These are phyloP conservation scores for Phlebiopsis gigantea DNA, from an alignment of 768 basidiomycete genomes.

Conservation along the genomic window DNA sequence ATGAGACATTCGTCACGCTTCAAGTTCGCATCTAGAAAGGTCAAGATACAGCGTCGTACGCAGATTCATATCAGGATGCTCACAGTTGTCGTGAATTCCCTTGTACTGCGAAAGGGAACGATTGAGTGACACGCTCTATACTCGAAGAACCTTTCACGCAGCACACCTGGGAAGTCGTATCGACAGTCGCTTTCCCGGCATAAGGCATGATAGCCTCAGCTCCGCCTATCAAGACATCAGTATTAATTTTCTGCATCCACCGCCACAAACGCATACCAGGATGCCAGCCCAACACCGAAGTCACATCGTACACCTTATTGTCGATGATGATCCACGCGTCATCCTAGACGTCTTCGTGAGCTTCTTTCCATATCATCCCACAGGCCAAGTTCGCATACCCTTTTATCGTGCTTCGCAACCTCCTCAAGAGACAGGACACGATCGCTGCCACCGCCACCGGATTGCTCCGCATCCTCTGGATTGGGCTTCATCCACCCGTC, in stretches of 20 bases:
- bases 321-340: slow-evolving; percentile 46
- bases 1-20: slow-evolving; percentile 20
- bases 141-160: too few species aligned
- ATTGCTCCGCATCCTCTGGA: background rate
- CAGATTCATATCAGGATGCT: background rate
- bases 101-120: slow-evolving; percentile 13
- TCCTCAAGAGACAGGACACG: slow-evolving; percentile 31
- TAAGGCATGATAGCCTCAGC: slow-evolving; percentile 18
- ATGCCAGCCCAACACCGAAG: slow-evolving; percentile 20
- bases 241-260: background rate
- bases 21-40: slow-evolving; percentile 14
- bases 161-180: slow-evolving; percentile 17
- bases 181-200: slow-evolving; percentile 20
- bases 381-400: background rate
- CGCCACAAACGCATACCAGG: slow-evolving; percentile 10
- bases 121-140: background rate
- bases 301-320: slow-evolving; percentile 32
- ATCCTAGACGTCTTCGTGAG: slow-evolving; percentile 20
- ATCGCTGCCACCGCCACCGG: background rate
- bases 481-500: slow-evolving; percentile 19
- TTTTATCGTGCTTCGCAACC: slow-evolving; percentile 38
- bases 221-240: slow-evolving; percentile 8
- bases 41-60: background rate
- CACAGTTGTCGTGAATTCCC: slow-evolving; percentile 19
- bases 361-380: background rate